Conservation (phyloP, 768 basidiomycete genomes). For the Mycena leptocephala region DNA sequence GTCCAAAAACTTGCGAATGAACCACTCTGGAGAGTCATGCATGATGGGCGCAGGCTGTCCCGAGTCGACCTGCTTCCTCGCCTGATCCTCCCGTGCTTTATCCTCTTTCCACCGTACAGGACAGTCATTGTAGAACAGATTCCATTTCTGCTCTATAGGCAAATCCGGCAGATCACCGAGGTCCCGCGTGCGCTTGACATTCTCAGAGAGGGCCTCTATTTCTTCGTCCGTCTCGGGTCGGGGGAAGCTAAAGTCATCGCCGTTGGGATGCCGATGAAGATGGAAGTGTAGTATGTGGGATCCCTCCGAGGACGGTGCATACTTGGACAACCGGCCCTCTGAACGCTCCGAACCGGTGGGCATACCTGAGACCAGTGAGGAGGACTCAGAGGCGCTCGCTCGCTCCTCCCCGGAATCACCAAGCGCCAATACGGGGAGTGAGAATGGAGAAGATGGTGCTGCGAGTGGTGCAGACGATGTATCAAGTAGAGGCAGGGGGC, state of each 20-base stretch:
- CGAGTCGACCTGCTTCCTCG: constrained; percentile 71
- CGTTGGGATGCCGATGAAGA: constrained; percentile 50
- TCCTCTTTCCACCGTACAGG: constrained; percentile 86
- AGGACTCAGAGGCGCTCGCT: too few species aligned
- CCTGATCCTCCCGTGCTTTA: constrained; percentile 74
- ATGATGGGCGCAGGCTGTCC: constrained; percentile 69
- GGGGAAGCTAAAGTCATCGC: constrained; percentile 79
- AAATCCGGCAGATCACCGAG: constrained; percentile 73
- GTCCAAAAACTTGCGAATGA: constrained; percentile 92
- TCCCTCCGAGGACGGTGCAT: constrained; percentile 73
- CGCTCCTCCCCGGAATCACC: too few species aligned
- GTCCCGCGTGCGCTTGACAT: constrained; percentile 81
- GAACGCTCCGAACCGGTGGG: constrained; percentile 75
- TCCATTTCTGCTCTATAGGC: constrained; percentile 92
- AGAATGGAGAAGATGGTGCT: too few species aligned
- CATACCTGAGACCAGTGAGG: constrained; percentile 62
- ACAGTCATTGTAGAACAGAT: constrained; percentile 88
- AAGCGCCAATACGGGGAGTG: too few species aligned
- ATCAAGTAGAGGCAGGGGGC: too few species aligned
- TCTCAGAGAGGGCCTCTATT: constrained; percentile 86
- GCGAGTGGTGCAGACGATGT: too few species aligned
- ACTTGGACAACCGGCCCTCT: constrained; percentile 73
- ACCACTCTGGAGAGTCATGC: constrained; percentile 92
- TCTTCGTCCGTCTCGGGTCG: constrained; percentile 85
- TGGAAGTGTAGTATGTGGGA: constrained; percentile 72